phyloP scores from a whole-genome alignment of 1,284 basidiomycete genomes.

The Cronartium quercuum region DNA sequence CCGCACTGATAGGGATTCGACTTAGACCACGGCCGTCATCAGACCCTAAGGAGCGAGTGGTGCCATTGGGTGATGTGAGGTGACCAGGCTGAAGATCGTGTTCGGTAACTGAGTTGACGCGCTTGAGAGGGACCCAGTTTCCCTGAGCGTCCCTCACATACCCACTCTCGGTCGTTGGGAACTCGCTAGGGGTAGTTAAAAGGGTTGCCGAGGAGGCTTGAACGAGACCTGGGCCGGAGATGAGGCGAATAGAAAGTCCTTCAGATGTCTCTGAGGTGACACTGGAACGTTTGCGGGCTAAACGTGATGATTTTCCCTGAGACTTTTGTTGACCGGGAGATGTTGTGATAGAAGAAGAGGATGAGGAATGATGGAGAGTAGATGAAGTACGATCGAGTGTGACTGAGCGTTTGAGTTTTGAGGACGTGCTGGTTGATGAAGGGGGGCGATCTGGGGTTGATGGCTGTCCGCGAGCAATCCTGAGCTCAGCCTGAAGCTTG shows the following conservation, averaged over 20 bases:
- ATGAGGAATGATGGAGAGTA: background rate
- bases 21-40: constrained; percentile 13
- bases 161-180: constrained; percentile 8
- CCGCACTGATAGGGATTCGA: constrained; percentile 36
- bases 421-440: background rate
- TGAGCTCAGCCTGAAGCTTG: constrained; percentile 18
- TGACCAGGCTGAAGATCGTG: background rate
- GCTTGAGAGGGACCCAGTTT: constrained; percentile 9
- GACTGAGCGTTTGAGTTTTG: background rate
- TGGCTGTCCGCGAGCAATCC: background rate
- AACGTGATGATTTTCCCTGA: background rate
- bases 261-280: background rate
- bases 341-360: background rate
- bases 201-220: background rate
- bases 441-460: background rate
- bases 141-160: constrained; percentile 10
- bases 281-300: background rate
- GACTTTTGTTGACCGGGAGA: background rate
- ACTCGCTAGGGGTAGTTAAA: background rate
- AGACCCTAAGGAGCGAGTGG: background rate
- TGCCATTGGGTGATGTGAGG: background rate
- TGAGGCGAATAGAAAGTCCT: constrained; percentile 31
- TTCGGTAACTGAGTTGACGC: background rate
- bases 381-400: background rate
- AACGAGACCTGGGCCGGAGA: constrained; percentile 29